Percentiles rank a stretch among this genome's conserved stretches.
Evolutionary conservation across 441 rosid species (phyloP).

Genomic region (Melastoma candidum): DNA sequence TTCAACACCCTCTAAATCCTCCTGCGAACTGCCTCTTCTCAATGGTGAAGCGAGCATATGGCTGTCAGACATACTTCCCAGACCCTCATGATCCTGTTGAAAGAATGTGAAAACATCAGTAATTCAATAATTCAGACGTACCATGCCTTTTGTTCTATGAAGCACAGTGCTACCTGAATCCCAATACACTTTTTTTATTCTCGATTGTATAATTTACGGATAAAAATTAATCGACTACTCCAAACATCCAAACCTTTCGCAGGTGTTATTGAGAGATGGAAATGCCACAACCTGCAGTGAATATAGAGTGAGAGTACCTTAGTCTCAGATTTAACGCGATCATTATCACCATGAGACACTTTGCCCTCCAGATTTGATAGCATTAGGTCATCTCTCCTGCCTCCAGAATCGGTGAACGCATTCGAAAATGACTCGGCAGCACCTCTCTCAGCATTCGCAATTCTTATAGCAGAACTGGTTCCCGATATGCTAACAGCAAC

Average conservation of each 20-base stretch:
- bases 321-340: constrained; percentile 23
- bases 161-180: too few relatives aligned
- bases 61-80: constrained; percentile 22
- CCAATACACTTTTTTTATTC: too few relatives aligned
- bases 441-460: constrained; percentile 16
- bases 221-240: neutral
- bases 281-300: too few relatives aligned
- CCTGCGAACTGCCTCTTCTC: constrained; percentile 9
- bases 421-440: constrained; percentile 23
- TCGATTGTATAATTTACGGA: neutral
- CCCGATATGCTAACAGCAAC: constrained; percentile 16
- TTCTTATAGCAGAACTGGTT: constrained; percentile 18
- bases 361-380: constrained; percentile 42
- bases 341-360: constrained; percentile 37
- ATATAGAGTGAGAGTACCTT: constrained; percentile 31
- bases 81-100: constrained; percentile 27
- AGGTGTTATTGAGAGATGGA: too few relatives aligned
- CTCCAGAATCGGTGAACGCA: constrained; percentile 20
- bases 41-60: constrained; percentile 11
- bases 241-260: too few relatives aligned
- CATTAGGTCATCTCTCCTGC: constrained; percentile 31
- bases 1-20: too few relatives aligned
- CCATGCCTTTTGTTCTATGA: too few relatives aligned
- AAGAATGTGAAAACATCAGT: constrained; percentile 10
- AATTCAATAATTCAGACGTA: neutral